Percentiles rank a stretch among this genome's conserved stretches.
Evolutionary conservation across 192 early-diverging fungal species (phyloP).

Genomic region (Geranomyces variabilis): DNA sequence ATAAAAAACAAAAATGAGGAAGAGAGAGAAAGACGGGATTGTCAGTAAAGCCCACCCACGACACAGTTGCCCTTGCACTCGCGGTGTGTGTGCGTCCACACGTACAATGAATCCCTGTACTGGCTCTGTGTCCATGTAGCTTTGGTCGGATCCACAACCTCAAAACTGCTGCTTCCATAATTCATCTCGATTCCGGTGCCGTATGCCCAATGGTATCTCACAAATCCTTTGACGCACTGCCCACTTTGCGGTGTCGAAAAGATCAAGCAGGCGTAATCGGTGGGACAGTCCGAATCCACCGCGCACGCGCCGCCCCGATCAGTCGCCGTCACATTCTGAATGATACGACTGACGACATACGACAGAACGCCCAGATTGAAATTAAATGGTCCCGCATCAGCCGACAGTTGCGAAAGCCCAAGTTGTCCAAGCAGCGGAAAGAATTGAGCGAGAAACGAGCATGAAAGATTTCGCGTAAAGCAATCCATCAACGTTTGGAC

Average conservation of each 20-base stretch:
- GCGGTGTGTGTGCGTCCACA: too few relatives aligned
- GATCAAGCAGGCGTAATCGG: not conserved
- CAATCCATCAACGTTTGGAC: conserved; percentile 59
- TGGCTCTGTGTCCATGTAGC: conserved; percentile 48
- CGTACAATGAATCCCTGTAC: conserved; percentile 27
- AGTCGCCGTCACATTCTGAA: conserved; percentile 30
- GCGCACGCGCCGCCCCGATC: conserved; percentile 14
- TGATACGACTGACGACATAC: conserved; percentile 32
- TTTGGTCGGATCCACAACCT: conserved; percentile 48
- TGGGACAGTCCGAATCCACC: conserved; percentile 26
- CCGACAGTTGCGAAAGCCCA: not conserved
- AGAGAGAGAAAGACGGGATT: not conserved
- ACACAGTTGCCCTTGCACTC: not conserved
- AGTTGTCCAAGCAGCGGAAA: not conserved
- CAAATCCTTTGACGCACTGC: conserved; percentile 36
- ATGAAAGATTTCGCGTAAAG: conserved; percentile 69
- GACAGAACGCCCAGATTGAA: conserved; percentile 25
- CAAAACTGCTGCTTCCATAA: conserved; percentile 35
- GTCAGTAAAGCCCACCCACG: not conserved
- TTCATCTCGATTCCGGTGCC: conserved; percentile 54
- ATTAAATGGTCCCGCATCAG: conserved; percentile 23
- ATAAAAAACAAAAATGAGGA: not conserved
- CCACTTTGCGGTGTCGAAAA: conserved; percentile 10
- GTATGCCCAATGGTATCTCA: conserved; percentile 51
- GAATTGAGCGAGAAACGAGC: conserved; percentile 26